Conservation (phyloP, 2,329 filamentous ascomycete species). For the Thielaviopsis cerberus region DNA sequence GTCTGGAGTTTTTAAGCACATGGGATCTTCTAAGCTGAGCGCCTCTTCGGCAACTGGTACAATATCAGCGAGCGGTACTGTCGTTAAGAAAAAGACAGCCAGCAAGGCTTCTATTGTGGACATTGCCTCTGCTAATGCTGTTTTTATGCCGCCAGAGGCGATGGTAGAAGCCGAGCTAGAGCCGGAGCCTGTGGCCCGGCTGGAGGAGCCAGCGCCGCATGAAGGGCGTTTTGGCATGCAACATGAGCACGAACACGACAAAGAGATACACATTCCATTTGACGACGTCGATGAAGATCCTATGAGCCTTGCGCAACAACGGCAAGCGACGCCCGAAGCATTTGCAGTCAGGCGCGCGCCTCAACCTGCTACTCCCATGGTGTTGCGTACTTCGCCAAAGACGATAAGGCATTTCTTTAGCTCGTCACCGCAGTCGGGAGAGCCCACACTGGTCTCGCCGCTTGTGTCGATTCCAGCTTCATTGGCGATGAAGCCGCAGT, state of each 20-base stretch:
- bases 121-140: background rate
- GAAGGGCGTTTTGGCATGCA: background rate
- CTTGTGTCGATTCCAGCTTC: background rate
- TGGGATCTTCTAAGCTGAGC: background rate
- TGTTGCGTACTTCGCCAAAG: background rate
- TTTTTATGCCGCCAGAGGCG: background rate
- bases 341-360: background rate
- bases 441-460: background rate
- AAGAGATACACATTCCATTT: background rate
- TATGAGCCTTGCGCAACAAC: background rate
- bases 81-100: background rate
- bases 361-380: background rate
- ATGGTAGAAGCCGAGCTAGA: background rate
- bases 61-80: background rate
- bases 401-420: background rate
- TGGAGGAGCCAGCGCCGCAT: background rate
- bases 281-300: background rate
- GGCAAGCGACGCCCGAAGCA: background rate
- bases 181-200: background rate
- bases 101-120: background rate
- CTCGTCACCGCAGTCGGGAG: background rate
- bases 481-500: background rate
- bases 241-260: background rate
- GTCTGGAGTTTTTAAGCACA: background rate
- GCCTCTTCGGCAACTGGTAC: background rate